Evolutionary conservation across 495 filamentous ascomycete species (phyloP).

Genomic region (Annulohypoxylon stygium): DNA sequence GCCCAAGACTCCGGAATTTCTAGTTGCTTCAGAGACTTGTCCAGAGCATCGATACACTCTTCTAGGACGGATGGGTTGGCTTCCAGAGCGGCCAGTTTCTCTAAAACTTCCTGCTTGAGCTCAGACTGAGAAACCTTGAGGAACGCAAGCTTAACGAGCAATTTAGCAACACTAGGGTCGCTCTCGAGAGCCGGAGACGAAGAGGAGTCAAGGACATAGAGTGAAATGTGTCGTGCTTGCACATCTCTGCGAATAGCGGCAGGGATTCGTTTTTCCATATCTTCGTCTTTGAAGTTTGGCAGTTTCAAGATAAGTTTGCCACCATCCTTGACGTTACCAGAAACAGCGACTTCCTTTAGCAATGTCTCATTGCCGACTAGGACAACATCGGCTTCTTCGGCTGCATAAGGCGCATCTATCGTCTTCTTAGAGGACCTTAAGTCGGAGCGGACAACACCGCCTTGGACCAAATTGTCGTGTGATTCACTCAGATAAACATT

Average conservation of each 20-base stretch:
- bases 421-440: slow-evolving; percentile 84
- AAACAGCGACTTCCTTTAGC: slow-evolving; percentile 78
- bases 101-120: slow-evolving; percentile 64
- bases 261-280: slow-evolving; percentile 89
- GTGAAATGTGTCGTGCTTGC: slow-evolving; percentile 72
- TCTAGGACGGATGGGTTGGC: slow-evolving; percentile 65
- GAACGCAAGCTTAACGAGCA: slow-evolving; percentile 83
- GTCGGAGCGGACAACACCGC: slow-evolving; percentile 86
- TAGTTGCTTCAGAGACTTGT: slow-evolving; percentile 75
- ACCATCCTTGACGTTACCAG: slow-evolving; percentile 76
- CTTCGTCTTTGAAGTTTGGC: slow-evolving; percentile 84
- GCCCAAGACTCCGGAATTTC: slow-evolving; percentile 85
- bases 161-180: slow-evolving; percentile 65
- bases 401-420: slow-evolving; percentile 84
- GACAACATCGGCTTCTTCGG: slow-evolving; percentile 81
- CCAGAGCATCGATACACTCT: slow-evolving; percentile 73
- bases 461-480: slow-evolving; percentile 89
- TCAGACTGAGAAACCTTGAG: slow-evolving; percentile 76
- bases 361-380: slow-evolving; percentile 84
- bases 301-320: slow-evolving; percentile 81
- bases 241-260: slow-evolving; percentile 73
- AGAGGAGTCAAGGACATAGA: slow-evolving; percentile 80
- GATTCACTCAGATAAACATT: slow-evolving; percentile 82
- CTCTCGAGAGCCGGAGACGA: slow-evolving; percentile 73
- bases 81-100: slow-evolving; percentile 49